Evolutionary conservation across 2,329 filamentous ascomycete genomes (phyloP), one percentile per base, ranked within the genome.

Genomic region (Apiospora saccharicola): DNA sequence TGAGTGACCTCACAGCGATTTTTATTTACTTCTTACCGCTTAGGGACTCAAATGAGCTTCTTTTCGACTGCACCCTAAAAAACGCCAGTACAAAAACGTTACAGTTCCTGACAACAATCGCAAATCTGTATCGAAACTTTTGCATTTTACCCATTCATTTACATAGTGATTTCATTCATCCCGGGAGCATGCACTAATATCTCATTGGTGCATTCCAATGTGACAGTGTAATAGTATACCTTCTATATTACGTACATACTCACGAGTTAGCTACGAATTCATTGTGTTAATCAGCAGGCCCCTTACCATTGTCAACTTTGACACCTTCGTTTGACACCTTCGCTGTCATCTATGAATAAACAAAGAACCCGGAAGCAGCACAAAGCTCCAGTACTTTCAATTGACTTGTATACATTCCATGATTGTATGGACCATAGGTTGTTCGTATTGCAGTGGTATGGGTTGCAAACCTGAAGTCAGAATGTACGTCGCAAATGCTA

Each of bases 1-100:
- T 37, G 22, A 61, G 53, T 61, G 53, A 61, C 53, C 53, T 61
- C 53, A 61, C 53, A 61, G 16, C 16, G 53, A 6, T 22, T 10
- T 61, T 68, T 68, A 46, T 68, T 68, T 67, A 67, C 64, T 43
- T 67, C 22, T 67, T 67, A 19, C 64, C 34, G 37, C 64, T 43
- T 67, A 44, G 64, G 64, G 37, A 44, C 41, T 67, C 24, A 53
- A 19, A n/a, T 37, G 19, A 34, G 8, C 53, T 12, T 61, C 14
- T 61, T 37, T 61, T 37, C 53, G 22, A 30, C 16, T 34, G 5
- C 53, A 37, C 53, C 30, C 53, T 19, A 57, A 57, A 34, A 30
- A 34, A 57, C 26, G 5, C 26, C 14, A 6, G 14, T 26, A 14
- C 6, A 19, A 57, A 57, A 34, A 19, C 14, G 22, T 19, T 19